These are phyloP conservation scores for Pontederia crassipes DNA, from an alignment of 176 grass and related monocot genomes.

Conservation along the genomic window DNA sequence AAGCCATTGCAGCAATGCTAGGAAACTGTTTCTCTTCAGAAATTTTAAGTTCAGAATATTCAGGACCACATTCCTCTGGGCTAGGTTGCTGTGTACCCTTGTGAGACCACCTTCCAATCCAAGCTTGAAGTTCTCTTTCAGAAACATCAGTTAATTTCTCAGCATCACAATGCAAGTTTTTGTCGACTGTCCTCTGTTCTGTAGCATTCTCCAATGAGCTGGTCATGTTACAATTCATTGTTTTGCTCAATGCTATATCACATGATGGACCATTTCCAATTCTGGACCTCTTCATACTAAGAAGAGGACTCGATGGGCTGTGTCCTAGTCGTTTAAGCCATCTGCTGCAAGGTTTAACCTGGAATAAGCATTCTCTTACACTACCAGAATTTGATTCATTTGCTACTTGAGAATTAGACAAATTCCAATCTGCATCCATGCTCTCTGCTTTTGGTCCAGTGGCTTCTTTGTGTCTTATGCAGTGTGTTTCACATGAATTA, in stretches of 20 bases:
- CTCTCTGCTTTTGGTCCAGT: neutral
- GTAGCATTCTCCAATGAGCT: neutral
- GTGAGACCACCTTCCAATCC: slow-evolving; percentile 8
- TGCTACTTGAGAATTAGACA: neutral
- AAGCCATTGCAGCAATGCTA: slow-evolving; percentile 48
- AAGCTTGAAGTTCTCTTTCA: neutral
- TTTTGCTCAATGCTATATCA: neutral
- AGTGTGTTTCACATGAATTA: neutral
- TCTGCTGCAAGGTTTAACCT: neutral
- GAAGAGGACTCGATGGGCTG: no score
- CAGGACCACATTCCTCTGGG: neutral
- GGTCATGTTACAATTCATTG: neutral
- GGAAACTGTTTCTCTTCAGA: slow-evolving; percentile 14
- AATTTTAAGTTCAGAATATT: neutral
- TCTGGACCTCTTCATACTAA: neutral
- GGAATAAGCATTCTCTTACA: neutral
- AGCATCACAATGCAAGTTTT: neutral
- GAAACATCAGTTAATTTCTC: neutral
- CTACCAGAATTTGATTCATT: neutral
- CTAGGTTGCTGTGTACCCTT: neutral
- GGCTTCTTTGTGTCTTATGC: neutral
- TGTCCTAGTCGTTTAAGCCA: slow-evolving; percentile 3
- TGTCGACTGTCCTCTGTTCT: neutral
- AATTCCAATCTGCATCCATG: neutral
- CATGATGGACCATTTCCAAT: neutral